Conservation (phyloP, 495 filamentous ascomycete genomes). For the Xanthoparmelia taractica region DNA sequence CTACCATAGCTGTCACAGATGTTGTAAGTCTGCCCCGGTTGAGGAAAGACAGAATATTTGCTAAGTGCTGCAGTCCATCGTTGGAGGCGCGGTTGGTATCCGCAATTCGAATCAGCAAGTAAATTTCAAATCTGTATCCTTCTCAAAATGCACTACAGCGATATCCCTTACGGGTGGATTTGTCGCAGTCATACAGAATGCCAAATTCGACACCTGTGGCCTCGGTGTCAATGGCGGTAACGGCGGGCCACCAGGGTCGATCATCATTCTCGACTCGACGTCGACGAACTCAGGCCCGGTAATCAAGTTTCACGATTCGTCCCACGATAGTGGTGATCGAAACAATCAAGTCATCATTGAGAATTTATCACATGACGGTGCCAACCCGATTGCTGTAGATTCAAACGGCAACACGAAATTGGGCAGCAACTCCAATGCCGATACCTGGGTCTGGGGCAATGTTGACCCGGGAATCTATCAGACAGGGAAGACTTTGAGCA, state of each 20-base stretch:
- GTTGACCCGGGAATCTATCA: slow-evolving; percentile 31
- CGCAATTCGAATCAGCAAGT: slow-evolving; percentile 46
- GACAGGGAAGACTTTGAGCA: slow-evolving; percentile 30
- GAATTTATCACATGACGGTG: slow-evolving; percentile 30
- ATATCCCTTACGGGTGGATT: slow-evolving; percentile 37
- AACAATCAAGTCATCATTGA: slow-evolving; percentile 37
- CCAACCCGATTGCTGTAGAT: slow-evolving; percentile 31
- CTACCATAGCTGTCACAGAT: slow-evolving; percentile 42
- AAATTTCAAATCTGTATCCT: slow-evolving; percentile 42
- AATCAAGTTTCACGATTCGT: slow-evolving; percentile 40
- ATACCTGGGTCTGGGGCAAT: slow-evolving; percentile 40
- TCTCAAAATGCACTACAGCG: slow-evolving; percentile 35
- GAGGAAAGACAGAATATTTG: not conserved
- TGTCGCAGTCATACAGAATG: slow-evolving; percentile 36
- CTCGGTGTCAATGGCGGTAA: slow-evolving; percentile 32
- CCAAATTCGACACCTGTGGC: slow-evolving; percentile 31
- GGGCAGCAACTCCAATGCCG: slow-evolving; percentile 37
- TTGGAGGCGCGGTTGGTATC: slow-evolving; percentile 44
- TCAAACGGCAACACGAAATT: slow-evolving; percentile 36
- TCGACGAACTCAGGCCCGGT: slow-evolving; percentile 44
- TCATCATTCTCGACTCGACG: slow-evolving; percentile 40
- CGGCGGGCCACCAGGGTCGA: slow-evolving; percentile 36
- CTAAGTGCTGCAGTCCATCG: slow-evolving; percentile 36
- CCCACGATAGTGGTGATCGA: slow-evolving; percentile 29
- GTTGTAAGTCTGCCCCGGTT: slow-evolving; percentile 32